Base-by-base conservation (phyloP, 176 grass and related monocot genomes). In the Aegilops longissima region DNA sequence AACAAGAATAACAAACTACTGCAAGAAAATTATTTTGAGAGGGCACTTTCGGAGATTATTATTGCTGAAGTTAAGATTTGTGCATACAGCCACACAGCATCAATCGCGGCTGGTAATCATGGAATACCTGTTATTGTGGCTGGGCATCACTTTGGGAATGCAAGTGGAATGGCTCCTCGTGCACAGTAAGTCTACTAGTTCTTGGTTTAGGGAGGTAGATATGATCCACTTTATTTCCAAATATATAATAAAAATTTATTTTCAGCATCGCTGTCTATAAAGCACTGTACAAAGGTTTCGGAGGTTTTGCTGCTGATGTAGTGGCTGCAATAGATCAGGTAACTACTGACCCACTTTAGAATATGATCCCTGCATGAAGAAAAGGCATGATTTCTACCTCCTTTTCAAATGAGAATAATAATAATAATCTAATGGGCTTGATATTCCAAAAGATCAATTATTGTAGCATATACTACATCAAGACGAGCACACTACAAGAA, bases 261-360 rank as follows among this genome's bases (percentile, higher is more conserved):
- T 87, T 84, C 86, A 99, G 97, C 79, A 88, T 99, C 83, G 94
- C 97, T 88, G 92, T 99, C 82, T 99, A 99, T 88, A 99, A 99
- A 91, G 97, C 97, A 85, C 90, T 99, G 49, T 99, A 99, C 83
- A 99, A 94, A 94, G 92, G 97, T 81, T 99, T 99, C 59, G 97
- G 97, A 49, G 97, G 97, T 80, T 99, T 99, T 91, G 94, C 97
- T 94, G 97, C 97, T 83, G 97, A 99, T 93, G 94, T 99, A 84
- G 97, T 99, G 17, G 94, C 97, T 82, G 97, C 97, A 70, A 99
- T 99, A 71, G 97, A 99, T 81, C 97, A 99, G 94, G 97, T 96
- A 88, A 86, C 61, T 67, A 33, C 13, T 27, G 20, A 56, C 49
- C 51, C 12, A 87, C 66, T 12, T 69, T 29, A 40, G 4, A 80